phyloP scores from a whole-genome alignment of 495 filamentous ascomycete genomes.

The Astrothelium subdiscretum region DNA sequence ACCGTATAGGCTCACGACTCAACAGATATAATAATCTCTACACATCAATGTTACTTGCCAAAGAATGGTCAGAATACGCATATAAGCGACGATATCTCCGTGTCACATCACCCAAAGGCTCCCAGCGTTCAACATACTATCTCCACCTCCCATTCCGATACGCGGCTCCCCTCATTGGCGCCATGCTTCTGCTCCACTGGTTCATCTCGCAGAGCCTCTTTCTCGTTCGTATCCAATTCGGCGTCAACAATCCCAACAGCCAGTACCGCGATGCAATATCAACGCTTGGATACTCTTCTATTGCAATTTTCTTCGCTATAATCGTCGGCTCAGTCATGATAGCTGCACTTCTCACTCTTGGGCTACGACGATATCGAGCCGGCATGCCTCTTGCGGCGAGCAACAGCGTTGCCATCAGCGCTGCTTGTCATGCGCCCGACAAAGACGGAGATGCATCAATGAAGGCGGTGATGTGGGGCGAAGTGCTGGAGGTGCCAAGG shows the following conservation, averaged over 20 bases:
- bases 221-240: background rate
- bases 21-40: slow-evolving; percentile 29
- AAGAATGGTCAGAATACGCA: slow-evolving; percentile 19
- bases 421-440: slow-evolving; percentile 9
- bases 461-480: slow-evolving; percentile 9
- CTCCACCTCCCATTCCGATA: slow-evolving; percentile 11
- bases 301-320: slow-evolving; percentile 2
- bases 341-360: background rate
- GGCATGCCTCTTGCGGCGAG: slow-evolving; percentile 5
- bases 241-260: background rate
- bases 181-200: slow-evolving; percentile 10
- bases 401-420: slow-evolving; percentile 9
- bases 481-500: background rate
- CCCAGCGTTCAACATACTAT: slow-evolving; percentile 11
- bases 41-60: slow-evolving; percentile 31
- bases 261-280: background rate
- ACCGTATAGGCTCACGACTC: no score
- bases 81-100: slow-evolving; percentile 6
- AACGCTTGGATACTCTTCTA: background rate
- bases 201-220: slow-evolving; percentile 16
- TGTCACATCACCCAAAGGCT: slow-evolving; percentile 2
- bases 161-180: slow-evolving; percentile 5
- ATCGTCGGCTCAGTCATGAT: background rate
- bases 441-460: slow-evolving; percentile 8
- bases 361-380: background rate